A percentile compares a stretch with the other conserved stretches of the same genome.
Evolutionary conservation across 352 stramenopile genomes (phyloP).

Genomic region (Pythium phragmiticola): DNA sequence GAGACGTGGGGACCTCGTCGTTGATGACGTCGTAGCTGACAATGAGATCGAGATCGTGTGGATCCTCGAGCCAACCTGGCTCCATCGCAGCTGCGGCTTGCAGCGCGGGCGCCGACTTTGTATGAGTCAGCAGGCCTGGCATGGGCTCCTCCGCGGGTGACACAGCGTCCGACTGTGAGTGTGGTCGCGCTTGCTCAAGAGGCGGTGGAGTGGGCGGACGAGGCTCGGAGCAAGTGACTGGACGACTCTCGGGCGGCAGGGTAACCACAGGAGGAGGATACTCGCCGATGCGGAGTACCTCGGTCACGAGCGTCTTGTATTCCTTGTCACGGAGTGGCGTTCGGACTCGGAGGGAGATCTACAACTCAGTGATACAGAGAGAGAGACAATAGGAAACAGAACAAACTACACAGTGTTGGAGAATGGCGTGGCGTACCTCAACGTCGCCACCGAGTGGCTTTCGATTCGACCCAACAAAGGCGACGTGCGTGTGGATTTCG

Average conservation of each 20-base stretch:
- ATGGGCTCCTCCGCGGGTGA: not conserved
- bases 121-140: not conserved
- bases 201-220: not conserved
- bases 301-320: constrained; percentile 34
- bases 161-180: constrained; percentile 11
- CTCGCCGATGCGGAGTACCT: constrained; percentile 54
- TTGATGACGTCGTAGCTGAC: constrained; percentile 87
- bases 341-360: constrained; percentile 62
- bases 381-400: not conserved
- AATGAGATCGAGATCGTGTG: constrained; percentile 70
- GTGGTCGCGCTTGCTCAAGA: not conserved
- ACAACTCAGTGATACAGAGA: not conserved
- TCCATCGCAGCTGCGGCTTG: no score
- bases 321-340: constrained; percentile 67
- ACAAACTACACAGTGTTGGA: not conserved
- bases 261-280: constrained; percentile 35
- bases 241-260: not conserved
- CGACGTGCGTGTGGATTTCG: constrained; percentile 49
- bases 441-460: constrained; percentile 65
- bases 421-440: constrained; percentile 36
- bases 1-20: constrained; percentile 51
- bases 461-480: constrained; percentile 68
- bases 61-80: constrained; percentile 37
- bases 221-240: not conserved
- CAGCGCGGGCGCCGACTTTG: not conserved